Evolutionary conservation across 2,329 filamentous ascomycete species (phyloP).

Genomic region (Thelonectria rubi): DNA sequence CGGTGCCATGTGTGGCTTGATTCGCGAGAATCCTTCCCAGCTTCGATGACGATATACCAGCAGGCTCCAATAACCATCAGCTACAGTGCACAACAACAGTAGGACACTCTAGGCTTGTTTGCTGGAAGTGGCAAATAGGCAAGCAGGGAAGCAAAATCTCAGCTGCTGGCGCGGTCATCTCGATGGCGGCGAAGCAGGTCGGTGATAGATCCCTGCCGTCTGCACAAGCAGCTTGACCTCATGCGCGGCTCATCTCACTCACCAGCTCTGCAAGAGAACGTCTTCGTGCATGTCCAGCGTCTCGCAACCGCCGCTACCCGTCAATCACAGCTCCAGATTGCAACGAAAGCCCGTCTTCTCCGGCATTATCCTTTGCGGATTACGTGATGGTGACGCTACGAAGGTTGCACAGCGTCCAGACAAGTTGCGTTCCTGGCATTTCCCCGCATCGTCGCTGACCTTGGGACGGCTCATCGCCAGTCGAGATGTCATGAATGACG

Average conservation of each 20-base stretch:
- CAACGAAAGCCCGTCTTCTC: neutral
- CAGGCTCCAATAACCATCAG: neutral
- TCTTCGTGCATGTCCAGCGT: too few relatives aligned
- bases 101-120: too few relatives aligned
- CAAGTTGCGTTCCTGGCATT: constrained; percentile 25
- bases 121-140: too few relatives aligned
- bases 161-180: neutral
- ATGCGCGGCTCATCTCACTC: neutral
- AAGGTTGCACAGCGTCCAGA: neutral
- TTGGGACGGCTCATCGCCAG: constrained; percentile 17
- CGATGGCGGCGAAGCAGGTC: too few relatives aligned
- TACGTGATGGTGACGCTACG: constrained; percentile 41
- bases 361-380: constrained; percentile 17
- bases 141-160: too few relatives aligned
- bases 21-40: neutral
- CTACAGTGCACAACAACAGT: too few relatives aligned
- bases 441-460: constrained; percentile 29
- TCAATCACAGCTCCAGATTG: too few relatives aligned
- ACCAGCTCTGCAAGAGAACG: neutral
- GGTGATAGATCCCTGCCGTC: neutral
- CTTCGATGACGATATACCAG: neutral
- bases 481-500: constrained; percentile 44
- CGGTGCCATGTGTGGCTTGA: neutral
- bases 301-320: too few relatives aligned
- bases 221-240: neutral